Evolutionary conservation across 805 yeast genomes (phyloP), one percentile per base, ranked within the genome.

Genomic region (Wickerhamiella spandovensis): DNA sequence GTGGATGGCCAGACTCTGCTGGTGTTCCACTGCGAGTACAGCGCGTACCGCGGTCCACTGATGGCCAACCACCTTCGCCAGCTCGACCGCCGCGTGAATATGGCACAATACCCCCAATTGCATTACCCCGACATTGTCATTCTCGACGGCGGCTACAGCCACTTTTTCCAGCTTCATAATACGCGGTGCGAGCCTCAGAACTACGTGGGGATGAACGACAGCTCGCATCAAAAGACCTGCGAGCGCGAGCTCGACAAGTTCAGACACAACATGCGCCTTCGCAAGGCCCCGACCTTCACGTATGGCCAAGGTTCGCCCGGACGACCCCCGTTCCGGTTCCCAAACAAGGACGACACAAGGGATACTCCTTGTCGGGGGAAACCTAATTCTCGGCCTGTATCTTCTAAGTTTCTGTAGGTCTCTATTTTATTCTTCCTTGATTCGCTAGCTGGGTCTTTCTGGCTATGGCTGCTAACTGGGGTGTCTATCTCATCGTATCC

Each of bases 1-100:
- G 15, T 10, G 3, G 25, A 47, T 10, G 61, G 58, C 41, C 72
- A 69, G 18, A 72, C 71, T 20, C 68, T 92, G 50, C 64, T 90
- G 6, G 73, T 92, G 10, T 90, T 92, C 70, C 97, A 92, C 66
- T 92, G 98, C 67, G 98, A 92, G 67, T 90, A 87, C 64, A 82
- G 94, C 38, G 78, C 94, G 5, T 86, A 82, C 62, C 73, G 98
- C 52, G 95, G 97, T n/a, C 98, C 98, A 4, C 70, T 82, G 46
- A 78, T 92, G 83, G 97, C 97, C 1, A 72, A 79, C 49, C 88
- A 87, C 63, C 72, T 92, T 51, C 72, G 98, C 54, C 81, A 81
- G 53, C 76, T 84, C 58, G 98, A 92, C 67, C 76, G 98, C 54
- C 74, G 75, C 39, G 58, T 78, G 48, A 88, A 89, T 64, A 72